Conservation (phyloP, 1,139 yeast genomes). For the Tardiomyces blankii region DNA sequence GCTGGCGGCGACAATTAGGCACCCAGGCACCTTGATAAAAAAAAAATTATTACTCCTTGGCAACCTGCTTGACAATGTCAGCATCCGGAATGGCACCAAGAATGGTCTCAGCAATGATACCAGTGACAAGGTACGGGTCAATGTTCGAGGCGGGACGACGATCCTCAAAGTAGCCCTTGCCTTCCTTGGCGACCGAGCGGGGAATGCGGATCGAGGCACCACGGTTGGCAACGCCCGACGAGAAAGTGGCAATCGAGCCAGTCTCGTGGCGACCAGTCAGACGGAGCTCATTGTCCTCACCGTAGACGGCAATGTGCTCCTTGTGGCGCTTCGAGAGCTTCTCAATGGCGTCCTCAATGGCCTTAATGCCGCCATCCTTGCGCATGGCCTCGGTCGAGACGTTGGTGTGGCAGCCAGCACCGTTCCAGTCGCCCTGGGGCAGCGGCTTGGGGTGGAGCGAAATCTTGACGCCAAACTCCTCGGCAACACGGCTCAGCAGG, state of each 20-base stretch:
- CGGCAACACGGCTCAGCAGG: conserved; percentile 87
- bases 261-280: conserved; percentile 98
- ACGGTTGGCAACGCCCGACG: conserved; percentile 98
- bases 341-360: conserved; percentile 83
- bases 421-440: conserved; percentile 94
- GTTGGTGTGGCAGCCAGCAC: conserved; percentile 99
- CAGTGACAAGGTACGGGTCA: conserved; percentile 97
- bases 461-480: conserved; percentile 96
- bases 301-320: conserved; percentile 93
- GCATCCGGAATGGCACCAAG: conserved; percentile 94
- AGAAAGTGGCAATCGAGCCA: conserved; percentile 82
- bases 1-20: not conserved
- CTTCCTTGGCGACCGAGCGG: conserved; percentile 96
- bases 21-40: not conserved
- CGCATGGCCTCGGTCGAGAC: conserved; percentile 92
- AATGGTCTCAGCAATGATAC: conserved; percentile 94
- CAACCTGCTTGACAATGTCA: conserved; percentile 44
- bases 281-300: conserved; percentile 89
- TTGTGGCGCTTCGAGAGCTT: conserved; percentile 92
- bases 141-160: conserved; percentile 99
- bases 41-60: not conserved
- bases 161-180: conserved; percentile 97
- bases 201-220: conserved; percentile 99
- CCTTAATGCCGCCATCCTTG: conserved; percentile 90
- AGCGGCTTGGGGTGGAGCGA: conserved; percentile 99